Evolutionary conservation across 371 early-diverging fungal genomes (phyloP).

Genomic region (Mucor piriformis): DNA sequence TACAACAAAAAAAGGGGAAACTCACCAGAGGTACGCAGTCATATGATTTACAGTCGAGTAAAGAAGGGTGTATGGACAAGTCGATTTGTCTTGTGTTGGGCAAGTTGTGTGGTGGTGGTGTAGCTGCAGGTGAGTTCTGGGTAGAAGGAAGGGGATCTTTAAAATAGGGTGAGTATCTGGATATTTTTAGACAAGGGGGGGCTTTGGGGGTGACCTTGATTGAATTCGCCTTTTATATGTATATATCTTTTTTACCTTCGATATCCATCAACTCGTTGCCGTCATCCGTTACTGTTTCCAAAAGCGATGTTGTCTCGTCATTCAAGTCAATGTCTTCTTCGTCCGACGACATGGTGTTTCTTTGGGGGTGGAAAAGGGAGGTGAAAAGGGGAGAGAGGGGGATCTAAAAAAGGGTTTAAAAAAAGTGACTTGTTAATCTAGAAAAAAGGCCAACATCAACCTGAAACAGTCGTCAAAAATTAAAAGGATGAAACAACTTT

Average conservation of each 20-base stretch:
- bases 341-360: conserved; percentile 45
- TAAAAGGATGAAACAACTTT: background rate
- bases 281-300: conserved; percentile 43
- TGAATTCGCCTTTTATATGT: too few relatives aligned
- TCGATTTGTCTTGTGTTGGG: conserved; percentile 36
- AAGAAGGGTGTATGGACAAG: conserved; percentile 39
- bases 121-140: conserved; percentile 21
- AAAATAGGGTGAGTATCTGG: background rate
- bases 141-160: conserved; percentile 16
- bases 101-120: conserved; percentile 14
- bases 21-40: conserved; percentile 62
- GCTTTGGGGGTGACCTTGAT: too few relatives aligned
- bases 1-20: background rate
- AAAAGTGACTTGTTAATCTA: background rate
- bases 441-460: background rate
- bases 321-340: conserved; percentile 51
- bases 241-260: conserved; percentile 28
- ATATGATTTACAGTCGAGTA: conserved; percentile 50
- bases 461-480: conserved; percentile 3
- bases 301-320: conserved; percentile 38
- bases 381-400: background rate
- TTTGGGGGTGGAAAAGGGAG: background rate
- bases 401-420: background rate
- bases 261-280: conserved; percentile 35
- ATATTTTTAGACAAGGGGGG: background rate